Base-by-base conservation (phyloP, 306 rosid species). In the Cucumis hystrix region DNA sequence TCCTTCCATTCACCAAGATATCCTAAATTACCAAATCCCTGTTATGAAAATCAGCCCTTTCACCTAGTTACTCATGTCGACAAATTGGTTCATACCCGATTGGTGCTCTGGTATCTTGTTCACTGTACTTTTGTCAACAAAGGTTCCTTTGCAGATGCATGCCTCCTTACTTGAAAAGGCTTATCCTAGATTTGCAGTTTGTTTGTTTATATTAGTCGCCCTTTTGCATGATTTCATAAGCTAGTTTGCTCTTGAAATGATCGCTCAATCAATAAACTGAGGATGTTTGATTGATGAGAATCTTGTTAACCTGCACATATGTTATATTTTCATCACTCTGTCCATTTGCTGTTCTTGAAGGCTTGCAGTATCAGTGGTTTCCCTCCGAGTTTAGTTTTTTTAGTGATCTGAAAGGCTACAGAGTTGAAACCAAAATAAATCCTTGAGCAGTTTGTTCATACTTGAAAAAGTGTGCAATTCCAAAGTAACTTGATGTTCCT, bases 401-500 rank as follows among this genome's bases (percentile, higher is more conserved):
- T 70, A 25, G 41, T 70, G 58, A 21, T 47, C 25, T 47, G 14
- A n/a, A 30, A 52, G 62, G 6, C 25, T 52, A 1, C 6, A 18
- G 20, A 17, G 45, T 51, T 51, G 43, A 43, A 43, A 28, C 8
- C 23, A 2, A 71, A 71, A 71, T 33, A 72, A 51, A 51, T 51
- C 45, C 77, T 49, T 18, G 21, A 47, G 40, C 60, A 72, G 45
- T 72, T 71, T 28, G 58, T 25, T 45, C 23, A 54, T 28, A 41
- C 40, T 76, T 72, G 23, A 43, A 45, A 51, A 63, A 28, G 23
- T 64, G 35, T 82, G 52, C 59, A 68, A 75, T 74, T 11, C 55
- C 59, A 30, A n/a, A 39, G 68, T 75, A 40, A 60, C 78, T 75
- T 41, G 37, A 57, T 39, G 56, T 78, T 65, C 73, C 51, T 43